A percentile compares a stretch with the other conserved stretches of the same genome.
These are phyloP conservation scores for Lentinula guzmanii DNA, from an alignment of 768 basidiomycete species.

Conservation along the genomic window DNA sequence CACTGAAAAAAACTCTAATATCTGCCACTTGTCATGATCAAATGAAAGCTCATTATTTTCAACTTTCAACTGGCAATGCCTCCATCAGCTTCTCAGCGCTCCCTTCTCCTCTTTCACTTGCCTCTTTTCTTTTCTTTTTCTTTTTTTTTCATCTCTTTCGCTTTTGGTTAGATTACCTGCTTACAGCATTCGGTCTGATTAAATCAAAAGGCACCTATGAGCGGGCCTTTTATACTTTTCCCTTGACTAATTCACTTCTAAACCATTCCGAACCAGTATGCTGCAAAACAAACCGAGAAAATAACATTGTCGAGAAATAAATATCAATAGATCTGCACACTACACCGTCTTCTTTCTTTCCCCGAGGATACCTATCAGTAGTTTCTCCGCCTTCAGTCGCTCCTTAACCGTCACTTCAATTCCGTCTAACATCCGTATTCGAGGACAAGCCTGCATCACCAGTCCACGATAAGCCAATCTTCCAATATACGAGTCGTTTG, in stretches of 20 bases:
- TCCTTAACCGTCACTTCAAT: constrained; percentile 80
- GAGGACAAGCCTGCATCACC: constrained; percentile 69
- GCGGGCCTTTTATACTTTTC: background rate
- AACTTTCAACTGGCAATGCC: background rate
- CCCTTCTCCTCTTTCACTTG: constrained; percentile 15
- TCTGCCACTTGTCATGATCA: background rate
- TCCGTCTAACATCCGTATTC: constrained; percentile 77
- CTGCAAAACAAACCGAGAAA: constrained; percentile 3
- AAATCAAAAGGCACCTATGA: background rate
- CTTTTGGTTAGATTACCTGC: constrained; percentile 9
- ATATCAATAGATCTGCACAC: background rate
- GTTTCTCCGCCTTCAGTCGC: constrained; percentile 69
- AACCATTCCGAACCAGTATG: background rate
- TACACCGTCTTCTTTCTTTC: constrained; percentile 22
- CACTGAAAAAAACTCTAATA: background rate
- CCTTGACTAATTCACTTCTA: background rate
- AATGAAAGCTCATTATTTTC: background rate
- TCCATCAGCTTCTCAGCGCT: background rate
- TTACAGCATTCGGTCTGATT: constrained; percentile 4
- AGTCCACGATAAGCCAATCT: constrained; percentile 87
- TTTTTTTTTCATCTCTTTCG: constrained; percentile 1
- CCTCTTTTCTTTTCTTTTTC: constrained; percentile 3
- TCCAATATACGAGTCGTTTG: constrained; percentile 82
- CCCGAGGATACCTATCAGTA: constrained; percentile 54
- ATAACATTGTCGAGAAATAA: constrained; percentile 1